Percentiles rank a stretch among this genome's conserved stretches.
These are phyloP conservation scores for Graphiopsis chlorocephala DNA, from an alignment of 2,329 filamentous ascomycete species.

Conservation along the genomic window DNA sequence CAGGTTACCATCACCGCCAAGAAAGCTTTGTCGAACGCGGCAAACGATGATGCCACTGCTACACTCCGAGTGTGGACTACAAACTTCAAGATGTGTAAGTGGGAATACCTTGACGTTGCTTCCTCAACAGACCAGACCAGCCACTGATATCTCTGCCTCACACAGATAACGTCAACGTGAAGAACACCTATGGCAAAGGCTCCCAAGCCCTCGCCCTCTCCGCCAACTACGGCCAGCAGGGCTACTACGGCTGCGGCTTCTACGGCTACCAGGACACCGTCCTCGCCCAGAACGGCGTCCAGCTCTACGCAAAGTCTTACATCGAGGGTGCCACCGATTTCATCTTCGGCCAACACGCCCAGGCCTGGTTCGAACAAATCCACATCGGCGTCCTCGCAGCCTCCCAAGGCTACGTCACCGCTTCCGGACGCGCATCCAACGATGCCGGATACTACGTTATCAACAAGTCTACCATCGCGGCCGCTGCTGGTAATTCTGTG, in stretches of 20 bases:
- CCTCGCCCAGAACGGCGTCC: conserved; percentile 47
- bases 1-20: conserved; percentile 52
- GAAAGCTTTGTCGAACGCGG: conserved; percentile 47
- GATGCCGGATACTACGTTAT: conserved; percentile 53
- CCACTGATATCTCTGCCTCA: not conserved
- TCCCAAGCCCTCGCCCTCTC: not conserved
- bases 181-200: conserved; percentile 46
- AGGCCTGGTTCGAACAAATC: conserved; percentile 49
- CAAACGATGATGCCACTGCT: conserved; percentile 50
- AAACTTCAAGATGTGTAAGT: conserved; percentile 49
- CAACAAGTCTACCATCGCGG: conserved; percentile 50
- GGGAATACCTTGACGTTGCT: not conserved
- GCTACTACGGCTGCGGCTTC: conserved; percentile 49
- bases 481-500: conserved; percentile 40
- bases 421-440: conserved; percentile 40
- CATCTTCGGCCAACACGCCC: conserved; percentile 48
- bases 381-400: conserved; percentile 48
- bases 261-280: conserved; percentile 59
- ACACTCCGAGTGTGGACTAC: conserved; percentile 30
- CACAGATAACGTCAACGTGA: conserved; percentile 60
- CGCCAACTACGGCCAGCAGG: not conserved
- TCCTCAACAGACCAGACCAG: not conserved
- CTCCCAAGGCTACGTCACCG: conserved; percentile 36
- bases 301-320: conserved; percentile 55
- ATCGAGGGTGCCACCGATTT: conserved; percentile 60